Evolutionary conservation across 2,329 filamentous ascomycete species (phyloP).

Genomic region (Aspergillus hiratsukae): DNA sequence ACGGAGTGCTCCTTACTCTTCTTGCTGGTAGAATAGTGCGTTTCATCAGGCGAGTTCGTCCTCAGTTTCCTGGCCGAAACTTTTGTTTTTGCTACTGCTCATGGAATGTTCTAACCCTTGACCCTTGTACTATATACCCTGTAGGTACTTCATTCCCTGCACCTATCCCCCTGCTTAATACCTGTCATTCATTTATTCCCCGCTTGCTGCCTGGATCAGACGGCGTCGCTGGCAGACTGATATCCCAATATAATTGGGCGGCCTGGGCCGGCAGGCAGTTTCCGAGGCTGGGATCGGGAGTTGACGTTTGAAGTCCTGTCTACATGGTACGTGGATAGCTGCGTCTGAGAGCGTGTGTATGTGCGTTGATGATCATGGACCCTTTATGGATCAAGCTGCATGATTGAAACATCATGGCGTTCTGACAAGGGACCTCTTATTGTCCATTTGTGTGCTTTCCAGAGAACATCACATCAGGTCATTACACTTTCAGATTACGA

Average conservation of each 20-base stretch:
- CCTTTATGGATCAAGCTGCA: background rate
- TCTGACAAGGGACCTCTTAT: background rate
- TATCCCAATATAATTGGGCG: background rate
- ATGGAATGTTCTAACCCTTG: background rate
- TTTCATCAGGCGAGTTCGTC: background rate
- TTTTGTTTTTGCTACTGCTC: too few species aligned
- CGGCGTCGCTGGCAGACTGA: background rate
- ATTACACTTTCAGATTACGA: background rate
- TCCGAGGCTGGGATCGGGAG: background rate
- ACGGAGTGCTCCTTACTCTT: background rate
- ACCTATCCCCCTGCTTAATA: background rate
- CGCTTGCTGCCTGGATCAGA: background rate
- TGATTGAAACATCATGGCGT: background rate
- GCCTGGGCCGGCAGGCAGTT: background rate
- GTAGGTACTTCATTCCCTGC: background rate
- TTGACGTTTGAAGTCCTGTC: background rate
- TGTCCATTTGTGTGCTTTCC: background rate
- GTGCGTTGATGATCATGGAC: background rate
- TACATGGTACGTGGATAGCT: background rate
- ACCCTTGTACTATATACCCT: background rate
- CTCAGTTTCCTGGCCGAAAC: background rate
- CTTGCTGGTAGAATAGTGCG: background rate
- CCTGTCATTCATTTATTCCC: too few species aligned
- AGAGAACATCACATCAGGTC: background rate
- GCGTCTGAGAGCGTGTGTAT: background rate